phyloP scores from a whole-genome alignment of 2,329 filamentous ascomycete species.

The Cladophialophora chaetospira region DNA sequence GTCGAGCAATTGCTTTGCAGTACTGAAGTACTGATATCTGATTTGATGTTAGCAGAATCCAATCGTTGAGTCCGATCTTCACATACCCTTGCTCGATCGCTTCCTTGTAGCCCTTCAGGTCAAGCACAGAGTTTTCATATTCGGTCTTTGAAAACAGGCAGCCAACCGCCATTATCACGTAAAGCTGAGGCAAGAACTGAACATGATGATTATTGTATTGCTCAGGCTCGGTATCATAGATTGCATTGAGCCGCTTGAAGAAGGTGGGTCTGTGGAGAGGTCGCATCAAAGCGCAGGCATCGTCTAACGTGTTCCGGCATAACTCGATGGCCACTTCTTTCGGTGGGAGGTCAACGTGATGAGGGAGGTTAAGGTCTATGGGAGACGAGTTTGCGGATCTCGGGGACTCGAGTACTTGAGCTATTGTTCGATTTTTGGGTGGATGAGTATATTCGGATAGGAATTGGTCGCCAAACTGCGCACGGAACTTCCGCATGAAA shows the following conservation, averaged over 20 bases:
- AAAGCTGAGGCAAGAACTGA: conserved; percentile 69
- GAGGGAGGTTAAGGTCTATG: conserved; percentile 55
- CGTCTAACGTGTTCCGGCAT: conserved; percentile 62
- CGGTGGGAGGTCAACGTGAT: conserved; percentile 66
- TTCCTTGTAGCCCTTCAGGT: conserved; percentile 50
- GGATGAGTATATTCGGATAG: conserved; percentile 56
- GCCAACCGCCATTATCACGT: conserved; percentile 70
- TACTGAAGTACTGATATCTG: conserved; percentile 74
- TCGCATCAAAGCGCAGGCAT: conserved; percentile 65
- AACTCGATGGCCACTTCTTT: conserved; percentile 58
- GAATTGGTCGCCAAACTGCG: conserved; percentile 79
- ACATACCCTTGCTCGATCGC: conserved; percentile 59
- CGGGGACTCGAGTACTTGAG: conserved; percentile 69
- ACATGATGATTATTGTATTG: conserved; percentile 66
- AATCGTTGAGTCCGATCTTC: neutral
- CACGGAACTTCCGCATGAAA: conserved; percentile 82
- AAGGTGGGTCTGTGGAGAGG: conserved; percentile 83
- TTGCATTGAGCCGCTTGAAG: conserved; percentile 71
- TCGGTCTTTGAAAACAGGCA: conserved; percentile 67
- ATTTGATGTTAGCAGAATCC: conserved; percentile 8
- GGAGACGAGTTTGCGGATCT: conserved; percentile 64
- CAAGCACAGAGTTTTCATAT: conserved; percentile 51
- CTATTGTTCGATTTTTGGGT: conserved; percentile 53
- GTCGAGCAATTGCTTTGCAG: conserved; percentile 65
- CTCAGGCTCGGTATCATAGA: conserved; percentile 71